phyloP scores from a whole-genome alignment of 176 grass and related monocot genomes.

The Aegilops sharonensis region DNA sequence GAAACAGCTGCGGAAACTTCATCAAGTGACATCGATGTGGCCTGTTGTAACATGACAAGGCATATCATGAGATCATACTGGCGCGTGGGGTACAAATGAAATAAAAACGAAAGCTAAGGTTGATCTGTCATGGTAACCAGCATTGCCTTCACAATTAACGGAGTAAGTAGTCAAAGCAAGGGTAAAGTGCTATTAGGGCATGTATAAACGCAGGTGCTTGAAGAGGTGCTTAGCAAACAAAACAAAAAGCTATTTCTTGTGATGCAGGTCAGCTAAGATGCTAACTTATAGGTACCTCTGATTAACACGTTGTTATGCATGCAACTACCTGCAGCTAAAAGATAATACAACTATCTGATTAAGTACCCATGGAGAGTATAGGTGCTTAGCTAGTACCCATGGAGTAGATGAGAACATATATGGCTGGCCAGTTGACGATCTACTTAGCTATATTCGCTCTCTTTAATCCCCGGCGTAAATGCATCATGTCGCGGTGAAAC shows the following conservation, averaged over 20 bases:
- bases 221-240: neutral
- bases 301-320: neutral
- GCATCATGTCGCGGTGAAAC: neutral
- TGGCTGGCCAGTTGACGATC: neutral
- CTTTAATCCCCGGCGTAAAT: neutral
- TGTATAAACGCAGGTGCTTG: neutral
- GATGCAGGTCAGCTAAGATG: neutral
- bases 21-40: slow-evolving; percentile 51
- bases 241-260: neutral
- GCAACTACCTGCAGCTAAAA: neutral
- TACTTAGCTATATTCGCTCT: neutral
- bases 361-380: neutral
- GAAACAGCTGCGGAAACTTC: slow-evolving; percentile 78
- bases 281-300: neutral
- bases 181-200: neutral
- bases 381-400: too few species aligned
- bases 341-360: neutral
- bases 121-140: neutral
- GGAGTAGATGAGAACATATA: neutral
- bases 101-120: neutral
- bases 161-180: neutral
- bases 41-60: slow-evolving; percentile 32
- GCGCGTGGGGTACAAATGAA: neutral
- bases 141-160: neutral
- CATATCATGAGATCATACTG: neutral